phyloP scores from a whole-genome alignment of 108 stramenopile species.

The Cyclotella kingstonii region DNA sequence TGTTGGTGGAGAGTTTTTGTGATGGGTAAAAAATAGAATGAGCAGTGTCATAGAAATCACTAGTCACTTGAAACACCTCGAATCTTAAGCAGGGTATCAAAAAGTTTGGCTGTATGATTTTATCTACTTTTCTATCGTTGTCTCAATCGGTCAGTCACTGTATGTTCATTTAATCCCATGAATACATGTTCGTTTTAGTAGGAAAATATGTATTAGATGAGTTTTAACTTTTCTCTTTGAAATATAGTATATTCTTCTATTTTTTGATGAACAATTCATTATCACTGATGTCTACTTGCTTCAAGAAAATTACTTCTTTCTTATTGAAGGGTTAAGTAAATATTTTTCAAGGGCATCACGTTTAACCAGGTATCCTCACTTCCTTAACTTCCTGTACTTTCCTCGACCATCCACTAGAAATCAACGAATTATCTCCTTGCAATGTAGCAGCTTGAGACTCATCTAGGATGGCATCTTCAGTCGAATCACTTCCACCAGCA shows the following conservation, averaged over 20 bases:
- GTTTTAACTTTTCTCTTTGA: not conserved
- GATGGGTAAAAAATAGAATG: too few relatives aligned
- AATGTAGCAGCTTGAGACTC: not conserved
- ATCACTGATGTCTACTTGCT: not conserved
- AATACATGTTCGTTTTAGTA: too few relatives aligned
- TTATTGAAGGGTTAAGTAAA: too few relatives aligned
- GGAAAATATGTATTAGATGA: not conserved
- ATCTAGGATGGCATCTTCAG: not conserved
- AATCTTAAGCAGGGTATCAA: too few relatives aligned
- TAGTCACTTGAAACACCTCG: too few relatives aligned
- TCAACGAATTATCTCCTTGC: not conserved
- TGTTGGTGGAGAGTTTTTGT: too few relatives aligned
- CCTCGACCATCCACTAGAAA: constrained; percentile 6
- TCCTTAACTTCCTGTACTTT: not conserved
- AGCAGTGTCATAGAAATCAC: too few relatives aligned
- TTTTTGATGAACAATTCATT: not conserved
- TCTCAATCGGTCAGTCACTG: too few relatives aligned
- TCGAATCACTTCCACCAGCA: not conserved
- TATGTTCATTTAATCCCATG: too few relatives aligned
- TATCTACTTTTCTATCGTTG: too few relatives aligned
- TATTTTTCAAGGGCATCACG: too few relatives aligned
- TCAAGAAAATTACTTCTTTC: not conserved
- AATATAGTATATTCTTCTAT: not conserved
- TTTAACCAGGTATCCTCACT: constrained; percentile 2
- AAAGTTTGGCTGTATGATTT: too few relatives aligned